Evolutionary conservation across 202 grass and related monocot species (phyloP).

Genomic region (Brachypodium distachyon): DNA sequence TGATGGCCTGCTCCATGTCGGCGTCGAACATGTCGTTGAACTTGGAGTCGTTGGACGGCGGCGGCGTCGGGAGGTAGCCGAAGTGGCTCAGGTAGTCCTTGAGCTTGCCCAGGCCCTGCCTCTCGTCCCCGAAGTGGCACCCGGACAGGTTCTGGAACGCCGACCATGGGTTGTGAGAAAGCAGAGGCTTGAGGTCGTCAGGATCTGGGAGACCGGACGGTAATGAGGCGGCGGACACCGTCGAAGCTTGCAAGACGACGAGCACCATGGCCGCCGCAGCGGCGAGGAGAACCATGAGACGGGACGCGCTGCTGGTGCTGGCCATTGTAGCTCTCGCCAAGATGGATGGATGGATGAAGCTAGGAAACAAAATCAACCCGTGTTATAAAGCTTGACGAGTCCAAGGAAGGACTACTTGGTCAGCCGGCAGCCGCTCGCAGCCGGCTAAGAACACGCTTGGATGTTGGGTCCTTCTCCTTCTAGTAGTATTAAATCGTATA

Average conservation of each 20-base stretch:
- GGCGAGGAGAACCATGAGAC: conserved; percentile 10
- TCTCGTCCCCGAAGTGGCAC: conserved; percentile 55
- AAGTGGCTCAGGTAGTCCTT: conserved; percentile 64
- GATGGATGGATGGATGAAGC: neutral
- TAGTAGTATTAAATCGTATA: neutral
- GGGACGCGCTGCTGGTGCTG: neutral
- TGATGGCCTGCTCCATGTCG: conserved; percentile 45
- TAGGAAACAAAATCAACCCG: neutral
- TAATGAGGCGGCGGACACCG: neutral
- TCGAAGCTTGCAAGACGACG: neutral
- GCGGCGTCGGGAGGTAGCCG: conserved; percentile 48
- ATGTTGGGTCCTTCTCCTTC: neutral
- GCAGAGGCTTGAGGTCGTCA: conserved; percentile 16
- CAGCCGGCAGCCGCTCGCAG: conserved; percentile 5
- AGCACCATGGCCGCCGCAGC: neutral
- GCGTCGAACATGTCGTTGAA: conserved; percentile 74
- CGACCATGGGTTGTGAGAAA: conserved; percentile 50
- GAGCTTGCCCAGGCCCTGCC: conserved; percentile 42
- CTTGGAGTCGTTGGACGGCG: conserved; percentile 13
- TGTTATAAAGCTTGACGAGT: conserved; percentile 14
- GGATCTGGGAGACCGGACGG: neutral
- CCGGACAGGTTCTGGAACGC: conserved; percentile 72
- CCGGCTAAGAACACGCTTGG: neutral
- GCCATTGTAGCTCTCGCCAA: neutral
- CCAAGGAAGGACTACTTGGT: conserved; percentile 23